These are phyloP conservation scores for Fusarium armeniacum DNA, from an alignment of 2,329 filamentous ascomycete species.

Conservation along the genomic window DNA sequence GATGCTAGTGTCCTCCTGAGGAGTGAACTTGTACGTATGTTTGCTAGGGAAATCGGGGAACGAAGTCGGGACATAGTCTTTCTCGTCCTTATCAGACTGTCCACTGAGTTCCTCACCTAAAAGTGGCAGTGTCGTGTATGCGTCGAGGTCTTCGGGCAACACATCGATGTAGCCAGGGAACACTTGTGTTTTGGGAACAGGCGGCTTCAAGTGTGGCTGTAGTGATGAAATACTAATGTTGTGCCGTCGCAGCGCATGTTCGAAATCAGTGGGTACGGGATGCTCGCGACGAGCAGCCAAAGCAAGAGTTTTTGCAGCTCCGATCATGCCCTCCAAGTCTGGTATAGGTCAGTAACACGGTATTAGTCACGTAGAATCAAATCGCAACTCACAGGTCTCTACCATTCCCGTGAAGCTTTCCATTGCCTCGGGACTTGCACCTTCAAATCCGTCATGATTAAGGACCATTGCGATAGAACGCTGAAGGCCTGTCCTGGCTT, in stretches of 20 bases:
- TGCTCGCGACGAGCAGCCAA: conserved; percentile 65
- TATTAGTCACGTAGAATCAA: too few relatives aligned
- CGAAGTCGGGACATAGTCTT: conserved; percentile 68
- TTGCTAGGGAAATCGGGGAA: conserved; percentile 75
- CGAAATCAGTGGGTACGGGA: conserved; percentile 70
- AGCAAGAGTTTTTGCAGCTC: conserved; percentile 63
- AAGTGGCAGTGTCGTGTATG: conserved; percentile 60
- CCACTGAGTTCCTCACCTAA: conserved; percentile 71
- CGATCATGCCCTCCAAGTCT: conserved; percentile 66
- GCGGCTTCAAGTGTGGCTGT: conserved; percentile 69
- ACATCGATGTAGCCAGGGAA: conserved; percentile 57
- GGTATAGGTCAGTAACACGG: conserved; percentile 21
- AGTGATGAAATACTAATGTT: conserved; percentile 66
- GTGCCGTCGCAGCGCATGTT: conserved; percentile 64
- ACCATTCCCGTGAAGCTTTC: conserved; percentile 69
- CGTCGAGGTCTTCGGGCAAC: conserved; percentile 56
- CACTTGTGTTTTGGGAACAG: conserved; percentile 60
- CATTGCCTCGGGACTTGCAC: conserved; percentile 68
- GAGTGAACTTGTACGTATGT: conserved; percentile 74
- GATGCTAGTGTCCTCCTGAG: conserved; percentile 62
- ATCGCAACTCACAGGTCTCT: conserved; percentile 66
- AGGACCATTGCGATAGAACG: conserved; percentile 70
- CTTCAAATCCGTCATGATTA: conserved; percentile 70
- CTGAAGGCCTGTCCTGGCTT: conserved; percentile 59
- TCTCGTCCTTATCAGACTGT: conserved; percentile 67